phyloP scores from a whole-genome alignment of 2,329 filamentous ascomycete genomes.

The Coleophoma eucalyptorum region DNA sequence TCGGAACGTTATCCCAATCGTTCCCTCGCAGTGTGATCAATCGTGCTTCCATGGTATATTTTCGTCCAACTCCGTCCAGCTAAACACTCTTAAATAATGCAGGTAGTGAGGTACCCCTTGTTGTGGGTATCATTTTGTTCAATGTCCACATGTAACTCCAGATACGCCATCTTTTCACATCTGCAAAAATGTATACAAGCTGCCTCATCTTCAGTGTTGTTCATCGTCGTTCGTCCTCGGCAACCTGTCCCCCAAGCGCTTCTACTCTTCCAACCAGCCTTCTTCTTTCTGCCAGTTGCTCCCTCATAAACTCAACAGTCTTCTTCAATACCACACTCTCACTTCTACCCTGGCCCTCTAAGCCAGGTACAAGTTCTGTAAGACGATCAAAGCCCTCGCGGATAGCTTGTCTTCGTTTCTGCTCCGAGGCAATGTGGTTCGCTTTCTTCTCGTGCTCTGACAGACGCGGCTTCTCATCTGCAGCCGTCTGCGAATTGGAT shows the following conservation, averaged over 20 bases:
- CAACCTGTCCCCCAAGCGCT: slow-evolving; percentile 42
- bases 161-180: too few relatives aligned
- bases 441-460: slow-evolving; percentile 69
- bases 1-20: too few relatives aligned
- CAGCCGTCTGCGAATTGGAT: not conserved
- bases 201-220: too few relatives aligned
- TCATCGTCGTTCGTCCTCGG: slow-evolving; percentile 12
- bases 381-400: slow-evolving; percentile 67
- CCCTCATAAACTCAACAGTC: slow-evolving; percentile 48
- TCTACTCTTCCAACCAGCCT: slow-evolving; percentile 45
- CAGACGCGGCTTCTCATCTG: slow-evolving; percentile 50
- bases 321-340: slow-evolving; percentile 65
- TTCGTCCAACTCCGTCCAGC: too few relatives aligned
- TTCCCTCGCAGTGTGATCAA: too few relatives aligned
- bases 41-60: too few relatives aligned
- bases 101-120: too few relatives aligned
- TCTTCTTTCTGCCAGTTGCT: slow-evolving; percentile 45
- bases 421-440: slow-evolving; percentile 68
- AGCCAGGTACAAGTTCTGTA: slow-evolving; percentile 63
- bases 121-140: too few relatives aligned
- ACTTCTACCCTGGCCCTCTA: slow-evolving; percentile 65
- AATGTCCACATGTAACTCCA: too few relatives aligned
- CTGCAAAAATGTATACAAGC: too few relatives aligned
- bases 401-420: slow-evolving; percentile 47
- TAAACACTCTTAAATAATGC: too few relatives aligned